Base-by-base conservation (phyloP, 768 basidiomycete species). In the Crepidotus variabilis region DNA sequence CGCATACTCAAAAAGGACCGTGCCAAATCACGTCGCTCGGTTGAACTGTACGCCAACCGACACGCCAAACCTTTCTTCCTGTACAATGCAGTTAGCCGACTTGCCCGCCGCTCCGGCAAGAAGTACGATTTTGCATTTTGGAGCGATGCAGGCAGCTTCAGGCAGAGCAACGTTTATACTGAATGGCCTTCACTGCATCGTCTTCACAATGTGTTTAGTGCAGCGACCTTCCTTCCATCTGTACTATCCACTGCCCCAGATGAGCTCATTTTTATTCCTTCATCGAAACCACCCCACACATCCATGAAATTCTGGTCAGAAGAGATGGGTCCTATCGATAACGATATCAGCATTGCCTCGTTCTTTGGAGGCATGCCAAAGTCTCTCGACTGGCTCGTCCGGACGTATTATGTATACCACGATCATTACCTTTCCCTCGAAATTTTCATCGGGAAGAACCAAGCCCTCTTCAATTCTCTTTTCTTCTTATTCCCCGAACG, bases 41-140 rank as follows among this genome's bases (percentile, higher is more conserved):
- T 79, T 0, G 79, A 80, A 47, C 63, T 80, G 8, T 84, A 83
- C 60, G 81, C 81, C 1, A 69, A 81, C 2, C 77, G 80, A 79
- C 78, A 80, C 54, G 72, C 75, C 1, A 84, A 84, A 60, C 72
- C 81, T 11, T 83, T 75, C 65, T 75, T 81, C 57, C 68, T 85
- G n/a, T 68, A 75, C 36, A 69, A 76, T 48, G 82, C 75, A 2
- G 57, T 78, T 3, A 57, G 60, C 22, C 70, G 68, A 7, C 52
- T 65, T 47, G 52, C 28, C 28, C 28, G 45, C 28, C 28, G 45
- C 7, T 47, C 60, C 14, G 69, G 70, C 1, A 63, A 67, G 58
- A 55, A 59, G 9, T 82, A 81, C 58, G 76, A 80, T 10, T 85
- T 80, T 65, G 79, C 75, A 1, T 84, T 84, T 58, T 85, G 82